Conservation (phyloP, 2,329 filamentous ascomycete species). For the Xylaria sp. region DNA sequence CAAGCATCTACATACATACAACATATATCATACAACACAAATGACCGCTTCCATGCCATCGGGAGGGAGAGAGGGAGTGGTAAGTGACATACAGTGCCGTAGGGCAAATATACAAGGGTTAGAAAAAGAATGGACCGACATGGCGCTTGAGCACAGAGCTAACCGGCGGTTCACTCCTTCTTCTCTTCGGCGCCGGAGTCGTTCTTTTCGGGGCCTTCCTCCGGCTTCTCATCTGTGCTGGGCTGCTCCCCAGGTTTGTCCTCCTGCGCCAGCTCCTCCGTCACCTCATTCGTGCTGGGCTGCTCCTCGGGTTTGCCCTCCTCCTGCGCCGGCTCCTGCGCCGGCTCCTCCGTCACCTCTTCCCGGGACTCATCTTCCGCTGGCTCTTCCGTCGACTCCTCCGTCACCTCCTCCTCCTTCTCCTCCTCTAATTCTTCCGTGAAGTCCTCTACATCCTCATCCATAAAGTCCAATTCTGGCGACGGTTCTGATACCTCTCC, state of each 20-base stretch:
- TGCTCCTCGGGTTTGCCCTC: not conserved
- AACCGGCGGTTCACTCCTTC: not conserved
- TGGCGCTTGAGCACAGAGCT: no score
- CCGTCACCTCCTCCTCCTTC: no score
- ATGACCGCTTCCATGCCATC: slow-evolving; percentile 9
- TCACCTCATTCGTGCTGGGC: not conserved
- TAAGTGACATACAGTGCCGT: slow-evolving; percentile 3
- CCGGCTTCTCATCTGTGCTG: not conserved
- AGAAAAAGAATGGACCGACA: no score
- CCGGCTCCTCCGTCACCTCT: not conserved
- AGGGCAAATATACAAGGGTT: slow-evolving; percentile 8
- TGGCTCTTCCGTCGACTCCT: not conserved
- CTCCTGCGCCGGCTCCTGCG: not conserved
- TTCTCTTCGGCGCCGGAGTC: not conserved
- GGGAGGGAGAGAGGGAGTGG: not conserved
- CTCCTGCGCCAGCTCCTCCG: not conserved
- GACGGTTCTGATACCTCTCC: no score
- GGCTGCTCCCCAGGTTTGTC: not conserved
- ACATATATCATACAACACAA: slow-evolving; percentile 5
- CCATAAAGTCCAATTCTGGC: no score
- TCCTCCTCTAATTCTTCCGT: no score
- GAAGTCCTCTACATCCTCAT: no score
- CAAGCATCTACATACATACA: slow-evolving; percentile 11
- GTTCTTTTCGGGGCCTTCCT: not conserved
- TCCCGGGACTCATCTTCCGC: no score